Base-by-base conservation (phyloP, 2,329 filamentous ascomycete species). In the Diaporthe ilicicola region DNA sequence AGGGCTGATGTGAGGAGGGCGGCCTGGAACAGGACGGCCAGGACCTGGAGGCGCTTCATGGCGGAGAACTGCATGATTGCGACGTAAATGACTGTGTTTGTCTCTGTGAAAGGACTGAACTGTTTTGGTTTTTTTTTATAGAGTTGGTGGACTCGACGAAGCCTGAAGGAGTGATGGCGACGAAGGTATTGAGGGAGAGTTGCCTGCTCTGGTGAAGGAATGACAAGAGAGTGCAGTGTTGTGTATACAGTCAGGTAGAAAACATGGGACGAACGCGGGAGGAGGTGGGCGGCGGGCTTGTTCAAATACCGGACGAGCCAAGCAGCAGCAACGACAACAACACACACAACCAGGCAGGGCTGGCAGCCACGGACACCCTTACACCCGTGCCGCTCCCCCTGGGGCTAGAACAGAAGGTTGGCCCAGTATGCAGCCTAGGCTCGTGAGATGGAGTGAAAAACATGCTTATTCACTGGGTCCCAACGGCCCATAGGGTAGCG, bases 381-480 rank as follows among this genome's bases (percentile, higher is more conserved):
- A 13, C 22, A 51, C 19, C 22, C 27, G 17, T 12, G 27, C 56
- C 56, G 24, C 34, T 19, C n/a, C 62, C 48, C 62, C 62, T 54
- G 46, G 62, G 62, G 62, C 62, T 53, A 66, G 62, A 66, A 50
- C 44, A 50, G 59, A 17, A 50, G 59, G 34, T n/a, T 48, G 44
- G 59, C 51, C 59, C 29, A 3, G 62, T 42, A 10, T 24, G 62
- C 48, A 48, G 62, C 62, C 62, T 66, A 66, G 62, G 62, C 62
- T 66, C 48, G 62, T 54, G 42, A 54, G 46, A 66, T 51, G 46
- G 62, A 53, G 50, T 66, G 34, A 51, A 42, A 48, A 37, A 44
- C 62, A 66, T 66, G 62, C 62, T 66, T 66, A 66, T 66, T 66
- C 62, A 66, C 62, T 66, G 62, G 62, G 62, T 66, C 62, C 48